phyloP scores from a whole-genome alignment of 768 basidiomycete species.

The Ephemerocybe angulata region DNA sequence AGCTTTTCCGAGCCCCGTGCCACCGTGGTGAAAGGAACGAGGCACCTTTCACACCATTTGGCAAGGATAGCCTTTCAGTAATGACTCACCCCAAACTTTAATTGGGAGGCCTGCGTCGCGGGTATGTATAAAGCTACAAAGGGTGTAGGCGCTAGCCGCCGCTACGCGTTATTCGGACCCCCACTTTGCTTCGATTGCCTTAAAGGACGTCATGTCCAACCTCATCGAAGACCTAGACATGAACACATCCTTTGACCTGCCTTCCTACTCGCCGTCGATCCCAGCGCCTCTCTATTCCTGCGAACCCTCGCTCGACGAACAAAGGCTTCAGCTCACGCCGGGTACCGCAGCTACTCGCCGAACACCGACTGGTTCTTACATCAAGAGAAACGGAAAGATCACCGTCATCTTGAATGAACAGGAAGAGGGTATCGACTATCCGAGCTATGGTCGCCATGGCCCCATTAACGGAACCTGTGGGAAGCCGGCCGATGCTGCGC shows the following conservation, averaged over 20 bases:
- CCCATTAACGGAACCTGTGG: too few relatives aligned
- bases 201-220: too few relatives aligned
- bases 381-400: constrained; percentile 34
- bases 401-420: constrained; percentile 47
- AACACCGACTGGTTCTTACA: constrained; percentile 38
- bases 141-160: too few relatives aligned
- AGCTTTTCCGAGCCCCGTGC: background rate
- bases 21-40: background rate
- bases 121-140: too few relatives aligned
- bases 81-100: background rate
- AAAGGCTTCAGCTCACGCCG: constrained; percentile 49
- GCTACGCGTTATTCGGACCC: too few relatives aligned
- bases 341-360: constrained; percentile 19
- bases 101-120: background rate
- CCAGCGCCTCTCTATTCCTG: constrained; percentile 58
- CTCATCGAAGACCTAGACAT: constrained; percentile 6
- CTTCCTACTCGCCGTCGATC: constrained; percentile 51
- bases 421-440: constrained; percentile 31
- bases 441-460: constrained; percentile 43
- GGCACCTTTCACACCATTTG: background rate
- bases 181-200: too few relatives aligned
- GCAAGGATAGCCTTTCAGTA: background rate
- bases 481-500: too few relatives aligned
- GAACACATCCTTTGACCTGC: constrained; percentile 27
- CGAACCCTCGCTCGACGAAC: constrained; percentile 49